Conservation (phyloP, 208 protist species). For the Trypanosoma vivax region DNA sequence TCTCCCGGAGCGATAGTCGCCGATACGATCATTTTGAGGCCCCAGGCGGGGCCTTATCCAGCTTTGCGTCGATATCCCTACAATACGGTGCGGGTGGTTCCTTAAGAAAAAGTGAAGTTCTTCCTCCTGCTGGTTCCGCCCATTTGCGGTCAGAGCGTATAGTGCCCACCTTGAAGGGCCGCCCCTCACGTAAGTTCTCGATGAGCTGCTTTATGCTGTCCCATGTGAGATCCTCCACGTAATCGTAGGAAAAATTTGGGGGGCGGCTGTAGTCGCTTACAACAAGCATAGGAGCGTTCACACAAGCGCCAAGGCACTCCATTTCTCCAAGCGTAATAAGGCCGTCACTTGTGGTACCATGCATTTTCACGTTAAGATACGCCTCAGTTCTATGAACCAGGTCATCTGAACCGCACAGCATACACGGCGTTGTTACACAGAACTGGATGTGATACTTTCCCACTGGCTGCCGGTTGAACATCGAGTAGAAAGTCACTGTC, state of each 20-base stretch:
- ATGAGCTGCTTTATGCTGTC: constrained; percentile 77
- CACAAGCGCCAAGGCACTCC: constrained; percentile 92
- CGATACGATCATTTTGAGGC: no score
- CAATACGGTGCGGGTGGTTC: constrained; percentile 79
- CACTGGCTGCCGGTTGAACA: constrained; percentile 92
- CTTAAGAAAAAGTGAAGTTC: constrained; percentile 83
- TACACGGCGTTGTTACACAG: constrained; percentile 91
- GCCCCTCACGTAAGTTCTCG: constrained; percentile 67
- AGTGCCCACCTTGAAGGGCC: constrained; percentile 68
- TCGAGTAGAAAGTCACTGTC: constrained; percentile 91
- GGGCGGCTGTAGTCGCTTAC: constrained; percentile 89
- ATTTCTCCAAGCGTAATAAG: constrained; percentile 91
- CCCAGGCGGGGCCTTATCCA: constrained; percentile 21
- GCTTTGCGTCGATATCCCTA: constrained; percentile 67
- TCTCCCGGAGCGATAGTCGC: no score
- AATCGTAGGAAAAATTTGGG: constrained; percentile 87
- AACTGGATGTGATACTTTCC: constrained; percentile 93
- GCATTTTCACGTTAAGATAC: constrained; percentile 81
- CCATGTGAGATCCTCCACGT: constrained; percentile 86
- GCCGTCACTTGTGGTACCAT: constrained; percentile 79
- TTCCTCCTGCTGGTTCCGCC: constrained; percentile 71
- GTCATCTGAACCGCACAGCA: constrained; percentile 88
- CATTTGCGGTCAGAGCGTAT: constrained; percentile 60
- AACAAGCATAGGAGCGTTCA: constrained; percentile 92
- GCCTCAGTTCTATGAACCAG: constrained; percentile 70